Conservation (phyloP, 1,284 basidiomycete genomes). For the Baeospora myosura region DNA sequence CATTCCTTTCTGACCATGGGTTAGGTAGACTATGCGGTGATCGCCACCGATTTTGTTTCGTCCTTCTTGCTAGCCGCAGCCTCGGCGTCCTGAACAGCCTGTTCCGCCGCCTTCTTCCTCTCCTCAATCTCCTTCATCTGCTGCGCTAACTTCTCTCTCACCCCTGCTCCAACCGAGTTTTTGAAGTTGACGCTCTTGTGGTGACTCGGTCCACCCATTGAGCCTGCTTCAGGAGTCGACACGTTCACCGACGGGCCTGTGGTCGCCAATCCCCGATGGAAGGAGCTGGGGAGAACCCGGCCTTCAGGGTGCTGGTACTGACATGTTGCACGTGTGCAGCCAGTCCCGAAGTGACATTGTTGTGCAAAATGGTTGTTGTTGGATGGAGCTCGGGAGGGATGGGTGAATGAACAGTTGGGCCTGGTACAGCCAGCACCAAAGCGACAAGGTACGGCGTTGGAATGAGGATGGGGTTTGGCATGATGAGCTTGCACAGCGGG, state of each 20-base stretch:
- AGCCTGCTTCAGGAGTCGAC: slow-evolving; percentile 53
- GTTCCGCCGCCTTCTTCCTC: slow-evolving; percentile 50
- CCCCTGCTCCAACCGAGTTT: slow-evolving; percentile 26
- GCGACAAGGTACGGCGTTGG: slow-evolving; percentile 51
- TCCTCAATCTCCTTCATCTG: slow-evolving; percentile 54
- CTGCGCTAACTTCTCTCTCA: slow-evolving; percentile 49
- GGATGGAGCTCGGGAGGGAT: slow-evolving; percentile 45
- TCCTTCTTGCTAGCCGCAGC: slow-evolving; percentile 53
- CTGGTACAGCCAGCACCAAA: slow-evolving; percentile 72
- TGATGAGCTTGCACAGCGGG: slow-evolving; percentile 21
- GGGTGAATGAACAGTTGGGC: slow-evolving; percentile 62
- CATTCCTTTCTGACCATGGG: too few relatives aligned
- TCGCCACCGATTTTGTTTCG: slow-evolving; percentile 46
- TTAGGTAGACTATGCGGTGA: slow-evolving; percentile 43
- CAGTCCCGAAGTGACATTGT: slow-evolving; percentile 68
- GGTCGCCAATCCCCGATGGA: slow-evolving; percentile 67
- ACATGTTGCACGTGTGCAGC: slow-evolving; percentile 72
- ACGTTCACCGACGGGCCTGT: slow-evolving; percentile 53
- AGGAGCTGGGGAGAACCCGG: slow-evolving; percentile 65
- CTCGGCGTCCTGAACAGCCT: slow-evolving; percentile 50
- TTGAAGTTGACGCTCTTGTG: slow-evolving; percentile 68
- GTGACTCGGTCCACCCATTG: slow-evolving; percentile 52
- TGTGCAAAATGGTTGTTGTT: slow-evolving; percentile 32
- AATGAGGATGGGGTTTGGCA: slow-evolving; percentile 21
- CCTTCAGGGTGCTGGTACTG: slow-evolving; percentile 75